These are phyloP conservation scores for Cylindrodendrum hubeiense DNA, from an alignment of 2,329 filamentous ascomycete genomes.

Conservation along the genomic window DNA sequence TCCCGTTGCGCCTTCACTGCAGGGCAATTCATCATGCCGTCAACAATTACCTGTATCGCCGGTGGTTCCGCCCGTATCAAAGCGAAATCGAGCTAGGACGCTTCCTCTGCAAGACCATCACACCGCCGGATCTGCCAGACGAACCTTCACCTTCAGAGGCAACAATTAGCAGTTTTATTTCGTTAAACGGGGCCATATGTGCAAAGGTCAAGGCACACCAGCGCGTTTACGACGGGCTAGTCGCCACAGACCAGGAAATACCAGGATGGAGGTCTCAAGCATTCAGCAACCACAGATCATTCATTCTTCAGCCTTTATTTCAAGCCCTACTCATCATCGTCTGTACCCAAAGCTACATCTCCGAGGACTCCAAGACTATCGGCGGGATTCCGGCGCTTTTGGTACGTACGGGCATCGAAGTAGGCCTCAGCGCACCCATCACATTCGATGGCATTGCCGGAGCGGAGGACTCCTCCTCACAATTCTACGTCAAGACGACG, in stretches of 20 bases:
- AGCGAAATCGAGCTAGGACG: conserved; percentile 19
- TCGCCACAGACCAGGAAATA: background rate
- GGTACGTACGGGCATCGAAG: conserved; percentile 14
- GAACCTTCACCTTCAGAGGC: background rate
- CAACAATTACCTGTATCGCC: conserved; percentile 20
- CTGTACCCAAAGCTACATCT: background rate
- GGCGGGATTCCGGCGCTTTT: background rate
- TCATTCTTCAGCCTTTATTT: background rate
- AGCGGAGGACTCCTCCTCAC: background rate
- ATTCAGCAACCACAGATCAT: background rate
- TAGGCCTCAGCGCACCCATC: conserved; percentile 24
- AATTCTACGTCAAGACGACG: conserved; percentile 1
- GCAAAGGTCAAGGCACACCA: background rate
- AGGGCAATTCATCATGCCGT: background rate
- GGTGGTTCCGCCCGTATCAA: conserved; percentile 22
- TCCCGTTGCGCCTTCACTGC: background rate
- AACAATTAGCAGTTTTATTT: conserved; percentile 6
- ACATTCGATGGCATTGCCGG: conserved; percentile 20
- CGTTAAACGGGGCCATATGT: conserved; percentile 11
- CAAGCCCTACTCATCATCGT: background rate
- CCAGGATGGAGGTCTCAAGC: background rate
- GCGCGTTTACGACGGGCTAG: background rate
- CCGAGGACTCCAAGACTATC: background rate
- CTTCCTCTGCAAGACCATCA: conserved; percentile 21
- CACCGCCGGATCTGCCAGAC: background rate